Evolutionary conservation across 371 early-diverging fungal genomes (phyloP), one percentile per base, ranked within the genome.

Genomic region (Apophysomyces ossiformis): DNA sequence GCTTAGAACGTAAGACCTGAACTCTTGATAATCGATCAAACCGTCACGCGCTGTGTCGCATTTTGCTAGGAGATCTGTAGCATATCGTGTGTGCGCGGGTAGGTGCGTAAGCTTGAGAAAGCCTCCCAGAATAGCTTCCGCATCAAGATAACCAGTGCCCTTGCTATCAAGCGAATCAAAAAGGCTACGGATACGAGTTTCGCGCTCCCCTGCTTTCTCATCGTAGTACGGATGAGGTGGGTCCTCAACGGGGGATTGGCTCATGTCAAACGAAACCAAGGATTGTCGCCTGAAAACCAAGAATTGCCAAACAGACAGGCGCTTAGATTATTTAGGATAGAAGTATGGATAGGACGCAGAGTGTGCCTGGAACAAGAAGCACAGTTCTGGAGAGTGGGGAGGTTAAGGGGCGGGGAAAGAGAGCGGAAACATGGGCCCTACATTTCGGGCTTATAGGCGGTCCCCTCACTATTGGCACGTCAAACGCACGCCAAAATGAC

Each of bases 21-120:
- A 93, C 66, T 92, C 93, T 54, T 81, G 78, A 72, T 87, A 90
- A 56, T 82, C 84, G 54, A 93, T 81, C 4, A 82, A 47, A 12
- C 90, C 90, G 70, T 89, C 87, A 37, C 81, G 75, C 2, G 87
- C 77, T n/a, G 86, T 82, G 68, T 89, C 88, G 64, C 86, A 87
- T 58, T 72, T 79, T 56, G 76, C 72, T 7, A 90, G 68, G 13
- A 89, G 74, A 65, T 90, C 81, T 4, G 76, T 75, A 6, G 70
- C 82, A 62, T 82, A 78, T 37, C 78, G 72, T 61, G 78, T 80
- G 59, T 79, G 81, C 11, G 83, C 79, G n/a, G 83, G 82, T 47
- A 82, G 68, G 46, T 79, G 81, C 6, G 83, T 84, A 36, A 83
- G 62, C 57, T 74, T 74, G 5, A 75, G 71, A 57, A 84, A 79